Conservation (phyloP, 192 early-diverging fungal species). For the Mortierella alpina region DNA sequence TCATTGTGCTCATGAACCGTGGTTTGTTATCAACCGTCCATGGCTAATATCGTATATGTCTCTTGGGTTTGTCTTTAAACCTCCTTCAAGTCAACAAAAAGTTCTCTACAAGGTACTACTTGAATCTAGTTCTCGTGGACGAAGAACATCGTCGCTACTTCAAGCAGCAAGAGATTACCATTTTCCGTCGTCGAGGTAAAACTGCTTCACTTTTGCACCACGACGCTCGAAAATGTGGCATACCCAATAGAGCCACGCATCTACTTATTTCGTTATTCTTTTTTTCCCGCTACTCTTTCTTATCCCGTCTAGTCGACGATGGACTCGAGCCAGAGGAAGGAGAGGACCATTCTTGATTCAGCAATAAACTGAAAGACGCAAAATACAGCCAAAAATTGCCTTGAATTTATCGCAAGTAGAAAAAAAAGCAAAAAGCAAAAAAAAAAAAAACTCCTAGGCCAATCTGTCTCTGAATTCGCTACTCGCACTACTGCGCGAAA, state of each 20-base stretch:
- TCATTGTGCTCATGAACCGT: not conserved
- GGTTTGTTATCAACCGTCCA: not conserved
- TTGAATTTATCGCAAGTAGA: not conserved
- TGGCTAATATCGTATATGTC: not conserved
- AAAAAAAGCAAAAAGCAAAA: slow-evolving; percentile 3
- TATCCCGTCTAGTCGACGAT: slow-evolving; percentile 26
- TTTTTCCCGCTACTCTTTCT: not conserved
- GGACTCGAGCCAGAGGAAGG: slow-evolving; percentile 39
- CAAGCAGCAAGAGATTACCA: slow-evolving; percentile 98
- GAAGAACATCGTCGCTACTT: slow-evolving; percentile 99
- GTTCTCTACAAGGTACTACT: slow-evolving; percentile 96
- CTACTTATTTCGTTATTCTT: not conserved
- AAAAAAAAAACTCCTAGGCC: slow-evolving; percentile 14
- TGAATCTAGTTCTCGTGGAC: slow-evolving; percentile 97
- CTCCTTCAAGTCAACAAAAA: slow-evolving; percentile 89
- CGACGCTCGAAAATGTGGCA: too few relatives aligned
- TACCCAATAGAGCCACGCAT: too few relatives aligned
- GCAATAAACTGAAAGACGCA: not conserved
- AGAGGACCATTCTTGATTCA: slow-evolving; percentile 5
- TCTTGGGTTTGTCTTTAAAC: not conserved
- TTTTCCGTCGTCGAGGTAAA: slow-evolving; percentile 71
- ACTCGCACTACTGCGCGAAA: slow-evolving; percentile 14
- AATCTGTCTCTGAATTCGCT: not conserved
- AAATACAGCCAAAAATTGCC: too few relatives aligned
- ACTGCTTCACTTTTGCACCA: not conserved